Evolutionary conservation across 495 filamentous ascomycete genomes (phyloP), one percentile per base, ranked within the genome.

Genomic region (Cairneyella variabilis): DNA sequence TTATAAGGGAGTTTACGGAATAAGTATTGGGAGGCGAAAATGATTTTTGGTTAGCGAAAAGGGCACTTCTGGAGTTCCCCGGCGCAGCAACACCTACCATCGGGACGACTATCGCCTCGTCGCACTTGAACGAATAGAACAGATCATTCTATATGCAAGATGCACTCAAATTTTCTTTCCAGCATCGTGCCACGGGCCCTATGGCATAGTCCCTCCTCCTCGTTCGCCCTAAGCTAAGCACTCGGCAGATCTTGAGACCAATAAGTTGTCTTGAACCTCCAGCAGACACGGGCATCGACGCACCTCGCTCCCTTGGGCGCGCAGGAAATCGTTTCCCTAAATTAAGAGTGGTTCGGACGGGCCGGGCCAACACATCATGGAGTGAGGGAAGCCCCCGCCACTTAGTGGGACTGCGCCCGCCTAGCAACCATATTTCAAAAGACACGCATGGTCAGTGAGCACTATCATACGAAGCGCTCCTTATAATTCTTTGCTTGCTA

Each of bases 281-380:
- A n/a, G n/a, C 14, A 27, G 14, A 12, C 44, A 10, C 23, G 10
- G 14, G 12, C 3, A n/a, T n/a, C n/a, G n/a, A n/a, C n/a, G n/a
- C n/a, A n/a, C n/a, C n/a, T n/a, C n/a, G n/a, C n/a, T n/a, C n/a
- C n/a, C n/a, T n/a, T n/a, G n/a, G n/a, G n/a, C n/a, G n/a, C n/a
- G n/a, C n/a, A n/a, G n/a, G n/a, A n/a, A n/a, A n/a, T n/a, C n/a
- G n/a, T n/a, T n/a, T n/a, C n/a, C n/a, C n/a, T n/a, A n/a, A n/a
- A n/a, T n/a, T n/a, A n/a, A n/a, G 44, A 27, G 11, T 1, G 21
- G 44, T 28, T 12, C 30, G 10, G 25, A 47, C 8, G 44, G 23
- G 23, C 44, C 44, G 44, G 18, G 44, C 27, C 44, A 47, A 47
- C 44, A 47, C 44, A 47, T 8, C 44, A n/a, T 30, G 44, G 22